Base-by-base conservation (phyloP, 1,284 basidiomycete genomes). In the Mycena citricolor region DNA sequence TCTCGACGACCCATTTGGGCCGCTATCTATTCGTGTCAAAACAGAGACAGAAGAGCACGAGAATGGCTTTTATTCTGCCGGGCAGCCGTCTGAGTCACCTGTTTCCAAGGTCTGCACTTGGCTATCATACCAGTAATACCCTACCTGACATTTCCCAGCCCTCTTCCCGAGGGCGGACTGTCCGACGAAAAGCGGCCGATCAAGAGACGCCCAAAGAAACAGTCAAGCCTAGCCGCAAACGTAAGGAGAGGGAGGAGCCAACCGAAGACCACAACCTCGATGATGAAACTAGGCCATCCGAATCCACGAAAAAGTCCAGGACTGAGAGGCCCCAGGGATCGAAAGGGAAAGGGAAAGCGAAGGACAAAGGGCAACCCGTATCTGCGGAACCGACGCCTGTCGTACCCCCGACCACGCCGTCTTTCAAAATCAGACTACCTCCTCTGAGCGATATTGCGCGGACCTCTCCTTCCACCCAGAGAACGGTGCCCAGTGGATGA, bases 181-280 rank as follows among this genome's bases (percentile, higher is more conserved):
- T 60, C 42, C 61, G 65, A 19, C 55, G 57, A 43, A 62, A 67
- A 47, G 62, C 58, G 19, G 13, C 52, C 16, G 58, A 58, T 16
- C 44, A 47, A 32, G 36, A 56, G 58, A 66, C 44, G 54, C 50
- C 37, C 63, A 63, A 52, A 12, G 47, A 49, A 8, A 35, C 33
- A 41, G 64, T 68, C 45, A 71, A 70, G 50, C 60, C 70, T 42
- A 68, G 70, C 23, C 63, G 66, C 45, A 76, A 76, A 56, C 61
- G 73, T 37, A 76, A 76, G 52, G 65, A 65, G 32, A 64, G 68
- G 51, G 72, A 73, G 8, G 73, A 74, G 19, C 42, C 47, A 14
- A 8, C 38, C 16, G 46, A 34, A 28, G 49, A 51, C 12, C 59
- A 61, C 19, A 39, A 48, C 8, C 42, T 42, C 7, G 19, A 19